Evolutionary conservation across 208 protist species (phyloP), one percentile per base, ranked within the genome.

Genomic region (Balamuthia mandrillaris): DNA sequence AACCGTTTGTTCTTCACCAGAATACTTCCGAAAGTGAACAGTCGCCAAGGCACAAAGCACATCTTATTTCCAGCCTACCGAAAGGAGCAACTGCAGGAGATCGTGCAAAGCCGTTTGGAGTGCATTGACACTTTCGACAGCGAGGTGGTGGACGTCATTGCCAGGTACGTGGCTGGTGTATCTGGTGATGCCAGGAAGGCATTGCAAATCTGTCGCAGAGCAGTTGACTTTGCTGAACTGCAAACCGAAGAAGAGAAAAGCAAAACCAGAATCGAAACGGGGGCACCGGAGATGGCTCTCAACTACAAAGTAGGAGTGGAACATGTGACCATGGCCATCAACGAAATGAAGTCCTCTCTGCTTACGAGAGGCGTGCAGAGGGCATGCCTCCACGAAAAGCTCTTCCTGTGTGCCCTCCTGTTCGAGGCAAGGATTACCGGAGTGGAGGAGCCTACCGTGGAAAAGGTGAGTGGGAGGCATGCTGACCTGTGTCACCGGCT

Each of bases 171-270:
- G 0, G 77, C 91, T 1, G 52, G 79, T 3, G 84, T 90, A 9
- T 84, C 84, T 37, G 92, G 92, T 29, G 92, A 94, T 56, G 88
- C 91, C 3, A 66, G 92, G 21, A 86, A 87, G 18, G 91, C 91
- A 0, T 65, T 94, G 24, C 81, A 94, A 24, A 88, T 94, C 27
- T 93, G 91, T 41, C 77, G 91, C 16, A 31, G 70, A 77, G 86
- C 86, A 2, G 75, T 54, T 37, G 86, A 88, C 41, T 49, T 88
- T 49, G 86, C 86, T 7, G 51, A 84, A 47, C 31, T 60, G 16
- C 81, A 35, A 1, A n/a, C 65, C 7, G 68, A 75, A 41, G 14
- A 70, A 39, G 21, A 70, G 61, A 70, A 16, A 49, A 39, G 18
- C 49, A 56, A 56, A 18, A 56, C 18, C 16, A 41, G 39, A n/a